These are phyloP conservation scores for Penicillium daleae DNA, from an alignment of 495 filamentous ascomycete species.

Conservation along the genomic window DNA sequence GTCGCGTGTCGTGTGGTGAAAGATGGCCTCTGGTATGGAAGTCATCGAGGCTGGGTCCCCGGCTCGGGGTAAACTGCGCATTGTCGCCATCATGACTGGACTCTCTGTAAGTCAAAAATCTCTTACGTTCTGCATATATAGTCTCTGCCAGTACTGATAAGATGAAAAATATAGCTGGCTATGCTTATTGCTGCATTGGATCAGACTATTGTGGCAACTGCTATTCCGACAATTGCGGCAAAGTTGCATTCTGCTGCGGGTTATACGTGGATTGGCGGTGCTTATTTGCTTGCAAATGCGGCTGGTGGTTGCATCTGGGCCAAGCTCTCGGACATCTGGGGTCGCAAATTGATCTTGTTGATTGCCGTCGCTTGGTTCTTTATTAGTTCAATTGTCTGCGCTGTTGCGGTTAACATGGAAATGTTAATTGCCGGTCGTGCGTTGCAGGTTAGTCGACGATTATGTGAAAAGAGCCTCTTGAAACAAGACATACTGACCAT, in stretches of 20 bases:
- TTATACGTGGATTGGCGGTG: slow-evolving; percentile 69
- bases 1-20: background rate
- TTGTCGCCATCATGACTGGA: slow-evolving; percentile 33
- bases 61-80: slow-evolving; percentile 25
- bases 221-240: slow-evolving; percentile 60
- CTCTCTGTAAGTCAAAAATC: slow-evolving; percentile 26
- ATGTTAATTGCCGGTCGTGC: slow-evolving; percentile 60
- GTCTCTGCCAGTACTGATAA: background rate
- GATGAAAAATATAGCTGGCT: slow-evolving; percentile 4
- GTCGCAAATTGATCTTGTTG: slow-evolving; percentile 57
- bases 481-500: background rate
- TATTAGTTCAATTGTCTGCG: slow-evolving; percentile 51
- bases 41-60: slow-evolving; percentile 18
- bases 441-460: slow-evolving; percentile 38
- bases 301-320: slow-evolving; percentile 60
- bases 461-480: background rate
- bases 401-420: slow-evolving; percentile 50
- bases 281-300: slow-evolving; percentile 61
- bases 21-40: slow-evolving; percentile 25
- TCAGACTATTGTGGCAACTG: slow-evolving; percentile 64
- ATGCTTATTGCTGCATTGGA: slow-evolving; percentile 66
- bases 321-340: slow-evolving; percentile 64
- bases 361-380: slow-evolving; percentile 50
- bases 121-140: slow-evolving; percentile 6
- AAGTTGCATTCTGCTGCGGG: slow-evolving; percentile 62